These are phyloP conservation scores for Ophiobolus disseminans DNA, from an alignment of 2,329 filamentous ascomycete genomes.

Conservation along the genomic window DNA sequence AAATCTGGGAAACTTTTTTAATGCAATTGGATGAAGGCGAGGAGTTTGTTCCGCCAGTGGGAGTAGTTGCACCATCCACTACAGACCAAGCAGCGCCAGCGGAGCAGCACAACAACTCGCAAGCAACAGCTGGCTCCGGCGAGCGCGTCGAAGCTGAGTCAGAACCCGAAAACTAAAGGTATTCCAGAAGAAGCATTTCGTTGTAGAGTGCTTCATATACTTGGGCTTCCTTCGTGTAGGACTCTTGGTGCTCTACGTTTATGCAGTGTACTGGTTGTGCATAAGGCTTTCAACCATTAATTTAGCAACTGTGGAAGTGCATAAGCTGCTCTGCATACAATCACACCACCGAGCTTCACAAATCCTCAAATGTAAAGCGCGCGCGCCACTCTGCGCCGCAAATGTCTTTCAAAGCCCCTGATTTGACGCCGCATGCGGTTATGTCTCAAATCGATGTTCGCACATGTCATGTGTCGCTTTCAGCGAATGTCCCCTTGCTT, in stretches of 20 bases:
- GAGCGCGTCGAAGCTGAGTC: slow-evolving; percentile 2
- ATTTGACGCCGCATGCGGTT: too few relatives aligned
- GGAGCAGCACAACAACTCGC: slow-evolving; percentile 17
- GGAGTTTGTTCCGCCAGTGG: slow-evolving; percentile 51
- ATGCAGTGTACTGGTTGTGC: too few relatives aligned
- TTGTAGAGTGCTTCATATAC: background rate
- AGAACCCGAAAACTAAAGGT: slow-evolving; percentile 3
- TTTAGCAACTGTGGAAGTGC: background rate
- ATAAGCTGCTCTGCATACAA: too few relatives aligned
- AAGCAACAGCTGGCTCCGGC: slow-evolving; percentile 12
- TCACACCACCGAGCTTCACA: too few relatives aligned
- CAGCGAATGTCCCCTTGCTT: too few relatives aligned
- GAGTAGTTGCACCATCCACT: slow-evolving; percentile 44
- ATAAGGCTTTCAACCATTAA: too few relatives aligned
- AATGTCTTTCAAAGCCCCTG: too few relatives aligned
- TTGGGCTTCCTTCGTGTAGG: background rate
- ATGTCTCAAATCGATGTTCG: too few relatives aligned
- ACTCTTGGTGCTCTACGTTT: too few relatives aligned
- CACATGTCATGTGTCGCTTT: too few relatives aligned
- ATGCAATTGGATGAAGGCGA: slow-evolving; percentile 88
- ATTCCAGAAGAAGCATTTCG: background rate
- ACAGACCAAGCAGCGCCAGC: slow-evolving; percentile 14
- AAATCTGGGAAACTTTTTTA: slow-evolving; percentile 98
- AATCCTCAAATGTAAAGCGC: too few relatives aligned
- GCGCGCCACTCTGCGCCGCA: too few relatives aligned